These are phyloP conservation scores for Camellia lanceoleosa DNA, from an alignment of 148 eudicot genomes.

Conservation along the genomic window DNA sequence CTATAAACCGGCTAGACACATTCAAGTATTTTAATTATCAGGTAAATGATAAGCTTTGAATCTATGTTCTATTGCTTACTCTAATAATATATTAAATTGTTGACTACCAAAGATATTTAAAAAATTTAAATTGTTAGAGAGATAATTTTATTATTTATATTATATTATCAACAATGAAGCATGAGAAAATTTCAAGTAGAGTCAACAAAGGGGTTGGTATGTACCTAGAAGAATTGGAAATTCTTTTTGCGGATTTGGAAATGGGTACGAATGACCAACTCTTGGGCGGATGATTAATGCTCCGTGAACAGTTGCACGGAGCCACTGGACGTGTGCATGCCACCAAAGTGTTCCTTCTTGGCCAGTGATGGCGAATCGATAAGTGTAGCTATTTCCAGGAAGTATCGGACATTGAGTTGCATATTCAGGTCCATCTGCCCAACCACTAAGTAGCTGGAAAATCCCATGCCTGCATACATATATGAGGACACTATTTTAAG, in stretches of 20 bases:
- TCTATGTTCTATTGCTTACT: too few species aligned
- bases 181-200: too few species aligned
- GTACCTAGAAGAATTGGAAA: slow-evolving; percentile 65
- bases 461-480: slow-evolving; percentile 61
- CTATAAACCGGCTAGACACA: too few species aligned
- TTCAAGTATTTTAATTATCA: too few species aligned
- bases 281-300: slow-evolving; percentile 62
- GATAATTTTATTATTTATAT: too few species aligned
- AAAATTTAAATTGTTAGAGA: too few species aligned
- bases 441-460: slow-evolving; percentile 53
- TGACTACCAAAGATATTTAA: too few species aligned
- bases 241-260: slow-evolving; percentile 54
- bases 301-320: slow-evolving; percentile 84
- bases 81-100: too few species aligned
- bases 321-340: slow-evolving; percentile 81
- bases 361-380: slow-evolving; percentile 41
- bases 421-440: slow-evolving; percentile 79
- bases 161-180: too few species aligned
- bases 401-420: slow-evolving; percentile 70
- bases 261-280: slow-evolving; percentile 55
- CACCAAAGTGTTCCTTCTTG: slow-evolving; percentile 95
- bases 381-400: slow-evolving; percentile 53
- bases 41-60: too few species aligned
- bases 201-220: neutral
- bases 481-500: neutral